Evolutionary conservation across 2,329 filamentous ascomycete genomes (phyloP), one percentile per base, ranked within the genome.

Genomic region (Mariannaea elegans): DNA sequence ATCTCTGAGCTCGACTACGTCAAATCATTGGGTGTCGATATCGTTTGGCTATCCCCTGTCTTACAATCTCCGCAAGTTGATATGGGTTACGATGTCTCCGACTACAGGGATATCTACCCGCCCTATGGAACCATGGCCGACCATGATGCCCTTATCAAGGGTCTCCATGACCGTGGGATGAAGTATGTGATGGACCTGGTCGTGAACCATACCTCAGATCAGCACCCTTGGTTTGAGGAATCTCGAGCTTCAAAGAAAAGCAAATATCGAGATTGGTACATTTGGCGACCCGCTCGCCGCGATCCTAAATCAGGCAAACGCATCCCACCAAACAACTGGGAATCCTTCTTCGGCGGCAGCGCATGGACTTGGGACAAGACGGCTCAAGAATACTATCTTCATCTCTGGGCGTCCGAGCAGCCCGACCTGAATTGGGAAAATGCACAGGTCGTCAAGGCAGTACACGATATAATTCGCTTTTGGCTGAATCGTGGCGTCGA

Each of bases 351-450:
- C 58, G 75, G 75, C 24, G 78, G 77, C 47, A 71, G 70, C 34
- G 85, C 84, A 0, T 91, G 89, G 89, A 79, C 86, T 41, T 93
- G 84, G 75, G 89, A 92, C 65, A 84, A 89, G 59, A 72, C 76
- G 7, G 91, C 88, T 0, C 80, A 82, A 41, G 87, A 93, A 74
- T 93, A 91, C 73, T 93, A 91, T 69, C 83, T 93, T 1, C 85
- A 89, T 47, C 81, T 94, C 5, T 94, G 92, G 72, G 85, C 88
- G 2, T 82, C 83, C 1, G 84, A 90, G 59, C 91, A 93, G 72
- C 90, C 91, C 0, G 91, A 94, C 65, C 80, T 94, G 3, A 94
- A 94, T 75, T 94, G 90, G 90, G 89, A 92, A 65, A 90, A 89
- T 52, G 80, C 82, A 0, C 85, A 84, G 2, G 85, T 90, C 2